phyloP scores from a whole-genome alignment of 331 rosid species.

The Rhamnella rubrinervis region DNA sequence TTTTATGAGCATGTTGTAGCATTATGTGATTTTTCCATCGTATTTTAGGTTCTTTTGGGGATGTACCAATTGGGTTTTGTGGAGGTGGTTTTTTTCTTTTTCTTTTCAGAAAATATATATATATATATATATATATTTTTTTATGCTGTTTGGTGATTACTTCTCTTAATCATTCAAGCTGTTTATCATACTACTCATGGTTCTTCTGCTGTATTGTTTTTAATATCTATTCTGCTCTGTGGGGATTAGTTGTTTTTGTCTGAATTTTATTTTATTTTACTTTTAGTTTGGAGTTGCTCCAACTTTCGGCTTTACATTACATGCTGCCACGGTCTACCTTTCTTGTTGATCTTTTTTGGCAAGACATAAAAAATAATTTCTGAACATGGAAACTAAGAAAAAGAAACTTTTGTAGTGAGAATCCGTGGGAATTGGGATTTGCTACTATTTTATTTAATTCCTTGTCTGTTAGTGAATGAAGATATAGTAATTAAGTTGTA shows the following conservation, averaged over 20 bases:
- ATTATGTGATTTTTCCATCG: too few relatives aligned
- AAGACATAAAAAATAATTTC: not conserved
- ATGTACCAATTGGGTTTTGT: too few relatives aligned
- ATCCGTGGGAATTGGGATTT: not conserved
- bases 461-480: not conserved
- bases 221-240: not conserved
- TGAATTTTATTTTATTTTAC: not conserved
- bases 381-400: not conserved
- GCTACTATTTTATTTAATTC: not conserved
- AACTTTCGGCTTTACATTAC: not conserved
- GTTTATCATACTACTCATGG: not conserved
- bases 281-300: not conserved
- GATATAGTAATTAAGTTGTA: not conserved
- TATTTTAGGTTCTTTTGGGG: too few relatives aligned
- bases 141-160: too few relatives aligned
- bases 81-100: too few relatives aligned
- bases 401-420: not conserved
- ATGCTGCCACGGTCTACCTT: not conserved
- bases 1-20: too few relatives aligned
- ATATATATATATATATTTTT: too few relatives aligned
- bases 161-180: too few relatives aligned
- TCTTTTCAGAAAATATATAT: too few relatives aligned
- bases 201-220: not conserved
- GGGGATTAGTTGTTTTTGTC: not conserved
- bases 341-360: not conserved